phyloP scores from a whole-genome alignment of 164 flowering plant species.

The Sextonia rubra region DNA sequence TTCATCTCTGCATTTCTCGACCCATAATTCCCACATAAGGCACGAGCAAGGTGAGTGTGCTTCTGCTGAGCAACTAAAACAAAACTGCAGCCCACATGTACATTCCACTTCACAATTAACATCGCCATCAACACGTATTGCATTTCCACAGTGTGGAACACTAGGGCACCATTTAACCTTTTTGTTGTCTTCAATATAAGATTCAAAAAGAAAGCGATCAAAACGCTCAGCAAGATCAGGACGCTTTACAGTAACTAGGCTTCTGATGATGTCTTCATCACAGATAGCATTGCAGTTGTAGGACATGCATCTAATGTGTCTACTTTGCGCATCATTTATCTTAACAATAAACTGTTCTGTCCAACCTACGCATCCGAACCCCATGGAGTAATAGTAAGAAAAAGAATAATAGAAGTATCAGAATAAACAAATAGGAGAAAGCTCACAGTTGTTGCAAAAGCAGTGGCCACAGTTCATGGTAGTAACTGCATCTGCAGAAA shows the following conservation, averaged over 20 bases:
- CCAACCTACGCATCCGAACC: constrained; percentile 37
- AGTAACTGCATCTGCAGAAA: constrained; percentile 36
- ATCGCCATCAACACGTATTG: constrained; percentile 75
- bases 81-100: constrained; percentile 74
- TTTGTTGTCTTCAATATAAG: constrained; percentile 81
- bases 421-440: background rate
- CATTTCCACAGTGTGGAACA: constrained; percentile 94
- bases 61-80: constrained; percentile 74
- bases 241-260: constrained; percentile 52
- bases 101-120: constrained; percentile 78
- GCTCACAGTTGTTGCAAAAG: constrained; percentile 49
- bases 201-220: constrained; percentile 77
- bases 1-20: constrained; percentile 73
- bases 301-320: constrained; percentile 85
- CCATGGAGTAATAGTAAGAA: background rate
- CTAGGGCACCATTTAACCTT: constrained; percentile 96
- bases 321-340: constrained; percentile 87
- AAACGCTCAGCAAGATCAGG: constrained; percentile 68
- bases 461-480: constrained; percentile 83
- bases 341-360: constrained; percentile 72
- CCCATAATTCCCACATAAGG: constrained; percentile 88
- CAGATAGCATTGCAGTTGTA: constrained; percentile 78
- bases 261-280: constrained; percentile 67
- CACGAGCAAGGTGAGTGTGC: constrained; percentile 96
- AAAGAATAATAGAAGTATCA: background rate